Evolutionary conservation across 2,329 filamentous ascomycete genomes (phyloP), one percentile per base, ranked within the genome.

Genomic region (Penicillium sp.): DNA sequence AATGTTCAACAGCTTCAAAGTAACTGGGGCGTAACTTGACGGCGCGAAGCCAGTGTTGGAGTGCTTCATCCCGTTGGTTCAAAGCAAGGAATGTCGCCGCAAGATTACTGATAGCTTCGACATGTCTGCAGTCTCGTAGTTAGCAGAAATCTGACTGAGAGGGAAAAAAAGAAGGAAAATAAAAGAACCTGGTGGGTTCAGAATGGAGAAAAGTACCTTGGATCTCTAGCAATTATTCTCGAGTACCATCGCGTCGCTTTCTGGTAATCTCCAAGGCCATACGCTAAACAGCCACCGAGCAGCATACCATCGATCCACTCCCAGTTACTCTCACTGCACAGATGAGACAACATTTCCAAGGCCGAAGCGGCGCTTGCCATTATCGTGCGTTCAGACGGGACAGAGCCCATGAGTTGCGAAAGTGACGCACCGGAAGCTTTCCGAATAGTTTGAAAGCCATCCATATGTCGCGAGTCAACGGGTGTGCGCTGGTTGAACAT

Each of bases 271-370:
- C 91, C 90, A 14, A 97, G 76, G 7, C 90, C 92, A 74, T 97
- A 97, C 50, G 93, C 88, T 57, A 99, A 79, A 74, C 94, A 97
- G 2, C 94, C 94, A 40, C 89, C 91, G 6, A 97, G 79, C 40
- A 97, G 79, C 78, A 97, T 92, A 2, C 94, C 94, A 68, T 97
- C 93, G 53, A 91, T 83, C 94, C 94, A 99, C 64, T 85, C 83
- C 89, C 90, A 94, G 9, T 81, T 82, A 65, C 87, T 90, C 69
- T 93, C 87, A 65, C 89, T 85, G 68, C 91, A 96, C 6, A 95
- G 75, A 61, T 80, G 83, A 16, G 84, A 85, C 20, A 96, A 78
- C 65, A 91, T 83, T 38, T 89, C 83, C 20, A 96, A 73, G 2
- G 89, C 88, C 6, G 82, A 78, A 47, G 79, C 82, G 8, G 90